Base-by-base conservation (phyloP, 208 protist genomes). In the Angomonas deanei region DNA sequence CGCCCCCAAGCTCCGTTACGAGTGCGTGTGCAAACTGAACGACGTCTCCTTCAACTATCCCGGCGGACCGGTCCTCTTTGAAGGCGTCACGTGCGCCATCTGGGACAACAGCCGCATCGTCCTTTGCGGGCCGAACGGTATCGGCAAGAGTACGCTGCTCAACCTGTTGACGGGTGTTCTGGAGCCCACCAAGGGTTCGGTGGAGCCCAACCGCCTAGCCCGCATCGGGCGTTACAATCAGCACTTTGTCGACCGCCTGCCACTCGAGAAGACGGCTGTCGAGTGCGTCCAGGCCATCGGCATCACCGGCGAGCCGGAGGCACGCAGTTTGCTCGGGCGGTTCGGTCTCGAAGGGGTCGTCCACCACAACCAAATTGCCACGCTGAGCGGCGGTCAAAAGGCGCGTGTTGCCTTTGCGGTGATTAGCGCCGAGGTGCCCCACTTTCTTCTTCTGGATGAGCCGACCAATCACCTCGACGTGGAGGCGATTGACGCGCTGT, bases 391-490 rank as follows among this genome's bases (percentile, higher is more conserved):
- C 27, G 96, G 97, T 0, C 95, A 99, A 73, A 97, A 97, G 71
- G 84, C 90, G 17, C 85, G 97, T n/a, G 88, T 98, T 21, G 87
- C 84, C 11, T 88, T 98, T 52, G 94, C 97, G 0, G 76, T 77
- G 5, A 95, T 98, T 57, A 94, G 90, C 49, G 84, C 92, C 24
- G 78, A 91, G 68, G 50, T 65, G 27, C 97, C 97, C 13, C 91
- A 98, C 71, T 86, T 98, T 48, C 78, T 99, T 17, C 77, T 98
- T 27, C 84, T 99, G 36, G 97, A 98, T 72, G 97, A 98, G 80
- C 93, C 91, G 13, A 97, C 93, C 1, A 98, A 98, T 73, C 94
- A 97, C 74, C 60, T 98, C 11, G 92, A 97, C 67, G 76, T 97
- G 49, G 90, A 98, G 72, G 87, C 86, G 19, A 94, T 96, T 60